phyloP scores from a whole-genome alignment of 495 filamentous ascomycete genomes.

The Talaromyces nanjingensis region DNA sequence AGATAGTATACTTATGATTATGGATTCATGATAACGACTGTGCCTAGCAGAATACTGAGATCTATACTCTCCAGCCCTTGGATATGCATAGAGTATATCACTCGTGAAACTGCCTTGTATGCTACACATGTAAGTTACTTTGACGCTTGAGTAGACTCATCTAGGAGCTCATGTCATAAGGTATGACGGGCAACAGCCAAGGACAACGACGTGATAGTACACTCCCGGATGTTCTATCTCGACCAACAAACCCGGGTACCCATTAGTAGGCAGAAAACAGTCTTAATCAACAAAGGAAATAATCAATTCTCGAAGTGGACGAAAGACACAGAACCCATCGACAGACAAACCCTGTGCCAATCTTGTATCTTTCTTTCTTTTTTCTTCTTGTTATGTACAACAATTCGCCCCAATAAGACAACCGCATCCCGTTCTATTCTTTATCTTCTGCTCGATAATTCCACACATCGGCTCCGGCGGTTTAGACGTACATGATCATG shows the following conservation, averaged over 20 bases:
- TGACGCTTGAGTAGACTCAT: not conserved
- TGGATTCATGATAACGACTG: not conserved
- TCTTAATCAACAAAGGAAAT: not conserved
- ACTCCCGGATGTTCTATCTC: not conserved
- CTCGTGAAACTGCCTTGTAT: not conserved
- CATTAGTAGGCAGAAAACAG: too few relatives aligned
- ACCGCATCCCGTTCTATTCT: not conserved
- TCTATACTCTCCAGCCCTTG: not conserved
- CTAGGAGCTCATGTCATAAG: not conserved
- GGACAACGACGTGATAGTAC: not conserved
- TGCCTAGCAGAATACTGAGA: not conserved
- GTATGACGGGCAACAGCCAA: not conserved
- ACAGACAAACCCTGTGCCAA: not conserved
- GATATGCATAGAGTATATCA: not conserved
- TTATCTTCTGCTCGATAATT: not conserved
- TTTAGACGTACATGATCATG: slow-evolving; percentile 6
- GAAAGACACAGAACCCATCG: not conserved
- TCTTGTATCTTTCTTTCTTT: not conserved
- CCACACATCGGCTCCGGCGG: not conserved
- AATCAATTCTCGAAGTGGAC: slow-evolving; percentile 2
- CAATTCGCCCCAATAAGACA: not conserved
- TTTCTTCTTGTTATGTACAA: not conserved
- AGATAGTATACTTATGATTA: not conserved
- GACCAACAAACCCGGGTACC: not conserved
- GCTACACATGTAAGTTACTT: not conserved